Percentiles rank a stretch among this genome's conserved stretches.
Evolutionary conservation across 2,329 filamentous ascomycete species (phyloP).

Genomic region (Biscogniauxia sp.): DNA sequence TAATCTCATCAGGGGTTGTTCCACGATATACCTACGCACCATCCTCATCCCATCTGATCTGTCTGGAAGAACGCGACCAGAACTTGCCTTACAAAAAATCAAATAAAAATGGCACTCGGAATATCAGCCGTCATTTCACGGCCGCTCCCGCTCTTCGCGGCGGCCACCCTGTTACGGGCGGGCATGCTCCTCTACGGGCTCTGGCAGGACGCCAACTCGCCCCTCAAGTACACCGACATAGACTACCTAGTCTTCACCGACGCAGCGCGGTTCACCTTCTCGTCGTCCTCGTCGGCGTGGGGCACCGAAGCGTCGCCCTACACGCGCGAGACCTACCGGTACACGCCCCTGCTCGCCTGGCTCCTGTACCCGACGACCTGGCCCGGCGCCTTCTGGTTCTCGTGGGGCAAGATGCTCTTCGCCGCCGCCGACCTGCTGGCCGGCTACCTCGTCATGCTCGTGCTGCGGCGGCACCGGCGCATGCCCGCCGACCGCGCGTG

Average conservation of each 20-base stretch:
- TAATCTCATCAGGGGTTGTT: neutral
- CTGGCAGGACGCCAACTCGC: conserved; percentile 87
- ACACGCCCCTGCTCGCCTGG: conserved; percentile 93
- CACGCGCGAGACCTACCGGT: conserved; percentile 88
- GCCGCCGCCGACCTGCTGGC: conserved; percentile 79
- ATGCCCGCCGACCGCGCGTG: conserved; percentile 58
- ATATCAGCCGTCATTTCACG: conserved; percentile 34
- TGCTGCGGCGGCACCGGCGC: conserved; percentile 39
- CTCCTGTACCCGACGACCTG: conserved; percentile 74
- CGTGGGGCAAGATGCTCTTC: conserved; percentile 85
- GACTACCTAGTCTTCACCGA: conserved; percentile 99
- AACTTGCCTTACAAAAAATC: neutral
- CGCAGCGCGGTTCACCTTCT: conserved; percentile 67
- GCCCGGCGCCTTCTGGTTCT: conserved; percentile 57
- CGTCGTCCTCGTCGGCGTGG: conserved; percentile 68
- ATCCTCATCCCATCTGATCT: neutral
- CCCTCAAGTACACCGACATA: conserved; percentile 97
- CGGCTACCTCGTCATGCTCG: conserved; percentile 57
- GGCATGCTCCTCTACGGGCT: conserved; percentile 81
- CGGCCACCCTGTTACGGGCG: conserved; percentile 64
- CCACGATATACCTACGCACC: neutral
- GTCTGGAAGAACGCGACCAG: neutral
- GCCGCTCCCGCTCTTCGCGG: conserved; percentile 51
- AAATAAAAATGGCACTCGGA: conserved; percentile 21
- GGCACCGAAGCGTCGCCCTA: conserved; percentile 64